Base-by-base conservation (phyloP, 768 basidiomycete species). In the Chalciporus piperatus region DNA sequence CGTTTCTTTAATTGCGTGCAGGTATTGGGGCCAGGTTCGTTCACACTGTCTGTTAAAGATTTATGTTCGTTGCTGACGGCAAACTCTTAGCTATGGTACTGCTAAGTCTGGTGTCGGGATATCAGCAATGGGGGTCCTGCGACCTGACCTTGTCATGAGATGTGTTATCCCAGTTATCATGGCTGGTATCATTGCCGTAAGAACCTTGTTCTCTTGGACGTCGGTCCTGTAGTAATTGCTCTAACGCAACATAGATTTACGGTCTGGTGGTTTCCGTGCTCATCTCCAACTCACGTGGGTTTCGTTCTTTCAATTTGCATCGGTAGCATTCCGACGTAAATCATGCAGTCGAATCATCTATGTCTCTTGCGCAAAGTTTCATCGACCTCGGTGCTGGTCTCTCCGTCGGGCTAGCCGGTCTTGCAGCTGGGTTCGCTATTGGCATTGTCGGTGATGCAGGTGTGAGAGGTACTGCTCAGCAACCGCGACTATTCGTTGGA, bases 181-280 rank as follows among this genome's bases (percentile, higher is more conserved):
- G 96, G 96, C 96, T 80, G 96, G 96, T 93, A 98, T 98, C 77
- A 97, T 98, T 75, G 96, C 91, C 70, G 96, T 98, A 61, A 59
- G 92, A 85, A 30, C 38, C 27, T 35, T 23, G 20, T 38, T 55
- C 38, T 28, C 45, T 28, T 9, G 45, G 13, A 33, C 48, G 9
- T 32, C 16, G 2, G 42, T 5, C 16, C 14, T 20, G 19, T 41
- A 10, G 17, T 52, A n/a, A 55, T 40, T 17, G 27, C 17, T 23
- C 9, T 23, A 22, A 11, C 27, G 17, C 17, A 27, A 45, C 45
- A 6, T 59, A 92, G 94, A 93, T 92, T 62, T 98, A 99, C 73
- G 97, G 97, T 64, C 84, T 99, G 55, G 97, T 99, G 71, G 96
- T 99, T 43, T 95, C 94, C n/a, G 96, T 98, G 50, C 82, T 99